Base-by-base conservation (phyloP, 129 eudicot species). In the Gnaphalium uliginosum region DNA sequence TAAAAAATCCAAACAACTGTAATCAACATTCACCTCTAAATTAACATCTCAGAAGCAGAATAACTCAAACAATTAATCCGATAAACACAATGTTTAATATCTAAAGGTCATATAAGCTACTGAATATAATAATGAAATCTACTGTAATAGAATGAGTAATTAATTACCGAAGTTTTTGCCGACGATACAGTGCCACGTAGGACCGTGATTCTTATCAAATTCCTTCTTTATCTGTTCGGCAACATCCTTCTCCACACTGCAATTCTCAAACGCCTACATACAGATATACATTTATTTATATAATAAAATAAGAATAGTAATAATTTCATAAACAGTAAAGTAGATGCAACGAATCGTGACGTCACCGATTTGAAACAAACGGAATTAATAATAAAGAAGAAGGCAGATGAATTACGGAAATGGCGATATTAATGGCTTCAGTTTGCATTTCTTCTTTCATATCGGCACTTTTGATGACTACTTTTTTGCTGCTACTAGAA, bases 181-280 rank as follows among this genome's bases (percentile, higher is more conserved):
- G 69, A 94, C 99, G 59, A 94, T 94, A 71, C 99, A 94, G 79
- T 94, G 97, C 99, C 99, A 94, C 72, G 99, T 94, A 24, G 97
- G 97, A 22, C 99, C 99, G 48, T 90, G 87, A 81, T 90, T 91
- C 82, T 84, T 87, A 81, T 94, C 99, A 64, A 94, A 94, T 78
- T 87, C 89, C 96, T 91, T 94, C 86, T 94, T 94, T 14, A 94
- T 91, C 81, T 83, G 76, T 78, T 94, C 99, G 6, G 99, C 99
- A 0, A 89, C 97, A 84, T 94, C 99, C 87, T 94, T 94, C 93
- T 94, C 99, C 68, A 94, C 99, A 68, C 79, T 82, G 81, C 82
- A 78, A 82, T 89, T 94, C 93, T 94, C 99, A 86, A 94, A 94
- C 26, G 99, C 99, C 99, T 91, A 79, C 35, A 77, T 32, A 60